phyloP scores from a whole-genome alignment of 2,329 filamentous ascomycete genomes.

The Xylaria multiplex region DNA sequence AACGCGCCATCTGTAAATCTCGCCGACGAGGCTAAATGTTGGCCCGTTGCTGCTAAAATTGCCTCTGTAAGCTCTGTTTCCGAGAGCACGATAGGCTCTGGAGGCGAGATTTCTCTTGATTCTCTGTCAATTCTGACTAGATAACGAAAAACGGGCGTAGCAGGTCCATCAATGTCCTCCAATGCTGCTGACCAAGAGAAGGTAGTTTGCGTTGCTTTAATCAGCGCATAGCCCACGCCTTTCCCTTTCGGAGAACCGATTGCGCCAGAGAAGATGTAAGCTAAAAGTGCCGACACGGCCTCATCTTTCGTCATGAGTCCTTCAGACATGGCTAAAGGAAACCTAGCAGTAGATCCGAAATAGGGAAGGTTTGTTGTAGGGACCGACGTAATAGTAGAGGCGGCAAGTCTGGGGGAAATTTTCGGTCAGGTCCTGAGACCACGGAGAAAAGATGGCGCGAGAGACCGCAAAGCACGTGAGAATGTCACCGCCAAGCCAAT shows the following conservation, averaged over 20 bases:
- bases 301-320: constrained; percentile 13
- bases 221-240: constrained; percentile 33
- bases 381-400: too few relatives aligned
- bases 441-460: too few relatives aligned
- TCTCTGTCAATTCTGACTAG: constrained; percentile 34
- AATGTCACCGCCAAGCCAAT: too few relatives aligned
- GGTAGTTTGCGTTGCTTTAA: constrained; percentile 28
- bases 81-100: constrained; percentile 32
- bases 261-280: constrained; percentile 36
- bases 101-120: constrained; percentile 31
- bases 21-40: constrained; percentile 3
- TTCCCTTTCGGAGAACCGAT: constrained; percentile 36
- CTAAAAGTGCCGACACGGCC: constrained; percentile 18
- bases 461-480: too few relatives aligned
- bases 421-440: too few relatives aligned
- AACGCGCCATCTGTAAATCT: constrained; percentile 19
- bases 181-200: constrained; percentile 37
- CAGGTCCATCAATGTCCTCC: constrained; percentile 32
- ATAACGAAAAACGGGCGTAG: constrained; percentile 34
- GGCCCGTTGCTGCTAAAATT: constrained; percentile 8
- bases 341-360: too few relatives aligned
- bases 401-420: too few relatives aligned
- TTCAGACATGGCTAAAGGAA: not conserved
- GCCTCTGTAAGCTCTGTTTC: constrained; percentile 23
- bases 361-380: too few relatives aligned